Conservation (phyloP, 768 basidiomycete species). For the Psilocybe cubensis region DNA sequence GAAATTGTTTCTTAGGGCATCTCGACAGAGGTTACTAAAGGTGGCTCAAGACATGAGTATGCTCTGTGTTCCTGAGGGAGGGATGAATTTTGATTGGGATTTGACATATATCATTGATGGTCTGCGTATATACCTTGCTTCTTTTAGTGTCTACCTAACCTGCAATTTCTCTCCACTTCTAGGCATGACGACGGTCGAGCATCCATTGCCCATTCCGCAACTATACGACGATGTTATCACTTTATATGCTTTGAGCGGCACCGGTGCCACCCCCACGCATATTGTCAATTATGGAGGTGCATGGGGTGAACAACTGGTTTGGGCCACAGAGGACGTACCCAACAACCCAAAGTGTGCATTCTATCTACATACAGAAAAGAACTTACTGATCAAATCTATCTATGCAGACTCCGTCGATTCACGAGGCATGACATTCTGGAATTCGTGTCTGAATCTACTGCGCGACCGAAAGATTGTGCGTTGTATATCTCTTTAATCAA, state of each 20-base stretch:
- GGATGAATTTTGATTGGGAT: slow-evolving; percentile 84
- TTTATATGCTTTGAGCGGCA: slow-evolving; percentile 68
- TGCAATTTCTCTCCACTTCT: not conserved
- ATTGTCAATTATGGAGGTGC: slow-evolving; percentile 79
- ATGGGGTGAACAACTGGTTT: slow-evolving; percentile 68
- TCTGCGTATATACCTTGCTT: slow-evolving; percentile 24
- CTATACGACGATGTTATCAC: slow-evolving; percentile 71
- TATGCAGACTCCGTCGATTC: slow-evolving; percentile 59
- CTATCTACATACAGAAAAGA: not conserved
- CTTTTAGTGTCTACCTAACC: not conserved
- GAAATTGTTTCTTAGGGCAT: slow-evolving; percentile 49
- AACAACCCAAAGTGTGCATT: slow-evolving; percentile 65
- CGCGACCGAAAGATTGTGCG: slow-evolving; percentile 63
- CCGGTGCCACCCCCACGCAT: slow-evolving; percentile 75
- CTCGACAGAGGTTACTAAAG: slow-evolving; percentile 65
- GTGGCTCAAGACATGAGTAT: slow-evolving; percentile 66
- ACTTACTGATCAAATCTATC: not conserved
- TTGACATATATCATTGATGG: slow-evolving; percentile 80
- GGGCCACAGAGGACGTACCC: slow-evolving; percentile 67
- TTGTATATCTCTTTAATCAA: not conserved
- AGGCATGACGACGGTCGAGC: slow-evolving; percentile 83
- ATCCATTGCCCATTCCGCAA: slow-evolving; percentile 64
- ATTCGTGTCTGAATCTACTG: slow-evolving; percentile 59
- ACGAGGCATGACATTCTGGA: slow-evolving; percentile 69
- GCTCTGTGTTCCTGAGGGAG: slow-evolving; percentile 78